These are phyloP conservation scores for Pelargonium citronellum DNA, from an alignment of 441 rosid genomes.

Conservation along the genomic window DNA sequence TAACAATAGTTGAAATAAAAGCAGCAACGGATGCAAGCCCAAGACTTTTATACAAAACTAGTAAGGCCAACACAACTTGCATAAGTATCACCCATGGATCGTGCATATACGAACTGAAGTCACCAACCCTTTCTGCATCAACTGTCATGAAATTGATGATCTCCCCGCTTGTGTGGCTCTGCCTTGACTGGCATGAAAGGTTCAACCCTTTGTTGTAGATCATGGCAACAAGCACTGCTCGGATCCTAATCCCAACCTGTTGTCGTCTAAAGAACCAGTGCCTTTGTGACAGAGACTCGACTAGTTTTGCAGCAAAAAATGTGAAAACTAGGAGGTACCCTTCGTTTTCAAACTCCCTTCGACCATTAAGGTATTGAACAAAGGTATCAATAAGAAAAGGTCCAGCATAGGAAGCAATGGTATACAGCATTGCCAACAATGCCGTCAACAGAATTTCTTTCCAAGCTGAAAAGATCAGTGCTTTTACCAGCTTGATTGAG, in stretches of 20 bases:
- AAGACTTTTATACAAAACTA: constrained; percentile 48
- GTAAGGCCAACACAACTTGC: constrained; percentile 44
- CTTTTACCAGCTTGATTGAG: constrained; percentile 49
- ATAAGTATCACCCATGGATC: constrained; percentile 46
- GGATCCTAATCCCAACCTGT: constrained; percentile 39
- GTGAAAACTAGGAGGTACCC: constrained; percentile 42
- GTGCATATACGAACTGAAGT: constrained; percentile 43
- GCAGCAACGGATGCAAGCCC: constrained; percentile 51
- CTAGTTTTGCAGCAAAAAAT: constrained; percentile 46
- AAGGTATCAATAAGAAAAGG: constrained; percentile 71
- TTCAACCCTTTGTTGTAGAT: constrained; percentile 53
- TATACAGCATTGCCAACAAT: constrained; percentile 36
- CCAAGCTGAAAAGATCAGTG: constrained; percentile 49
- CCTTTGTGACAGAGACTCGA: constrained; percentile 40
- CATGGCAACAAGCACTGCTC: constrained; percentile 34
- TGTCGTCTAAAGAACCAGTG: constrained; percentile 44
- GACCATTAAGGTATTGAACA: constrained; percentile 69
- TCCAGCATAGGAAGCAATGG: constrained; percentile 60
- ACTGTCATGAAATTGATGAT: constrained; percentile 59
- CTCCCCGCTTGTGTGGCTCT: constrained; percentile 50
- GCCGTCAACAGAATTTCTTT: constrained; percentile 50
- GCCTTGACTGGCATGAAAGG: constrained; percentile 45
- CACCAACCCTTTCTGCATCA: constrained; percentile 54
- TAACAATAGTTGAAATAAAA: constrained; percentile 34
- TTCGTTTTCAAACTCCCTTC: constrained; percentile 33